Conservation (phyloP, 2,329 filamentous ascomycete species). For the Epichloe festucae region DNA sequence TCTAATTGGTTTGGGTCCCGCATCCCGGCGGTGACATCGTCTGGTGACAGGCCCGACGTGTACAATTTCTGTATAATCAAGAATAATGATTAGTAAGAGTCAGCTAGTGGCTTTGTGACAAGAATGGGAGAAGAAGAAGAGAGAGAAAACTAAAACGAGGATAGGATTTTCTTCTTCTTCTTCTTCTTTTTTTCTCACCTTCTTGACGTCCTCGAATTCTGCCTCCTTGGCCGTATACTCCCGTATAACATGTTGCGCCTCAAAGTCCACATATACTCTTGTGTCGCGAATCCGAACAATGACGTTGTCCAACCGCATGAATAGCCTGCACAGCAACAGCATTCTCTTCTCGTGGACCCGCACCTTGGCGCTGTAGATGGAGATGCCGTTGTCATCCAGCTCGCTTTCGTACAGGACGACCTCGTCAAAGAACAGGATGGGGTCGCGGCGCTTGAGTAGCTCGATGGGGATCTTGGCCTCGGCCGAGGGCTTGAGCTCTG, state of each 20-base stretch:
- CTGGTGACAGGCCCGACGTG: slow-evolving; percentile 40
- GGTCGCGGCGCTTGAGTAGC: slow-evolving; percentile 75
- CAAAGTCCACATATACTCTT: slow-evolving; percentile 83
- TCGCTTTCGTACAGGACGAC: slow-evolving; percentile 96
- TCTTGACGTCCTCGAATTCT: slow-evolving; percentile 61
- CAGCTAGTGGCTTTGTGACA: neutral
- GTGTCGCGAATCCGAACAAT: slow-evolving; percentile 81
- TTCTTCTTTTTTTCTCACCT: slow-evolving; percentile 32
- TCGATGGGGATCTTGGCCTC: slow-evolving; percentile 60
- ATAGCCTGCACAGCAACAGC: slow-evolving; percentile 73
- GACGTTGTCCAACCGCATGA: slow-evolving; percentile 87
- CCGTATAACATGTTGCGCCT: slow-evolving; percentile 61
- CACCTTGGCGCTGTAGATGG: slow-evolving; percentile 78
- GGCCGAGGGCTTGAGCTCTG: slow-evolving; percentile 15
- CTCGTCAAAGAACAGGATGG: slow-evolving; percentile 93
- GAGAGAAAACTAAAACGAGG: neutral
- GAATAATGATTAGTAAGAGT: neutral
- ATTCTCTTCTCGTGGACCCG: slow-evolving; percentile 85
- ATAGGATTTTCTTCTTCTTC: no score
- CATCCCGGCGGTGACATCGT: slow-evolving; percentile 64
- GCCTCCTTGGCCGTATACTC: slow-evolving; percentile 88
- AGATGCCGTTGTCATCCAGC: slow-evolving; percentile 93
- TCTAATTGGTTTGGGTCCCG: slow-evolving; percentile 68
- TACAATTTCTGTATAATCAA: slow-evolving; percentile 28
- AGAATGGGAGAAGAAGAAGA: slow-evolving; percentile 3